These are phyloP conservation scores for Platanthera guangdongensis DNA, from an alignment of 106 monocot species.

Conservation along the genomic window DNA sequence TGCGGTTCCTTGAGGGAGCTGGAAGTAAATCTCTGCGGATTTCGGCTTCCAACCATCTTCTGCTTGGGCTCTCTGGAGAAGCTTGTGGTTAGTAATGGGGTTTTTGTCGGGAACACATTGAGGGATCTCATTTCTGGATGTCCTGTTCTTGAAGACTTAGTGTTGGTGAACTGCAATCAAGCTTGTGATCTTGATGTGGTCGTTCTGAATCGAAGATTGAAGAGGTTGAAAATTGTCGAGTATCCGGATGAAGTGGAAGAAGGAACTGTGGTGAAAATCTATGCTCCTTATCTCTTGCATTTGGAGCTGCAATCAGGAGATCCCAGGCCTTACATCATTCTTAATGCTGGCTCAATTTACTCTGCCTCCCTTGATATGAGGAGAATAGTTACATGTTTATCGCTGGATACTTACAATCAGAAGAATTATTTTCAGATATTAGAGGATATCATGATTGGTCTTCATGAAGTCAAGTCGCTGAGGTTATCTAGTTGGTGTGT, in stretches of 20 bases:
- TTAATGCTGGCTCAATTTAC: not conserved
- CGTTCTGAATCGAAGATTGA: not conserved
- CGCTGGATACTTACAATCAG: not conserved
- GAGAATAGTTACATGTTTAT: not conserved
- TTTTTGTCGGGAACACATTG: not conserved
- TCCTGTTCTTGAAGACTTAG: not conserved
- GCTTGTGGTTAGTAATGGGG: not conserved
- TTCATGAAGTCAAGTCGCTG: constrained; percentile 1
- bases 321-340: not conserved
- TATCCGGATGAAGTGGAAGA: constrained; percentile 5
- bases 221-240: constrained; percentile 3
- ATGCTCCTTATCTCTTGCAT: constrained; percentile 8
- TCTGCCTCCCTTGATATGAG: constrained; percentile 1
- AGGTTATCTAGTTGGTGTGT: constrained; percentile 5
- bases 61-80: not conserved
- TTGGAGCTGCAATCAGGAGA: constrained; percentile 9
- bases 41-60: not conserved
- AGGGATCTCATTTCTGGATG: constrained; percentile 1
- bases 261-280: not conserved
- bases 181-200: not conserved
- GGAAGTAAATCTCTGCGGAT: not conserved
- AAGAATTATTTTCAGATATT: not conserved
- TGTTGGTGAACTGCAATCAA: constrained; percentile 7
- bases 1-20: not conserved
- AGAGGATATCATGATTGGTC: not conserved